These are phyloP conservation scores for Alternaria dauci DNA, from an alignment of 2,329 filamentous ascomycete species.

Conservation along the genomic window DNA sequence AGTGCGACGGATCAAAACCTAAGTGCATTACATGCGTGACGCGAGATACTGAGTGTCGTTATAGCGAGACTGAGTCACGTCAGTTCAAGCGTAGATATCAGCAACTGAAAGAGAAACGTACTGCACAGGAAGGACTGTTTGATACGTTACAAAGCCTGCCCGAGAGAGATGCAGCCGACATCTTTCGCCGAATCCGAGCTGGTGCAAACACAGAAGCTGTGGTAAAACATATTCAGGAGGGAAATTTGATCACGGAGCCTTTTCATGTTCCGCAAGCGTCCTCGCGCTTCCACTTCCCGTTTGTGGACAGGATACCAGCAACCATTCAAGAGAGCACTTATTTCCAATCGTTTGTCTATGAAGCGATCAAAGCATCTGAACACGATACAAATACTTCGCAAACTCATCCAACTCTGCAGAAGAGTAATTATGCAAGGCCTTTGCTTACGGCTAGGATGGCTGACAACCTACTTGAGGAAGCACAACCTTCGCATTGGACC, in stretches of 20 bases:
- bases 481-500: slow-evolving; percentile 28
- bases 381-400: neutral
- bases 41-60: slow-evolving; percentile 15
- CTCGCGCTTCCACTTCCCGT: slow-evolving; percentile 28
- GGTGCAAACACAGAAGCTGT: slow-evolving; percentile 23
- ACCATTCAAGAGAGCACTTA: slow-evolving; percentile 17
- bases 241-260: slow-evolving; percentile 22
- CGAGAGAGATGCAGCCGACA: slow-evolving; percentile 18
- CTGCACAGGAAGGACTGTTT: slow-evolving; percentile 23
- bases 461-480: slow-evolving; percentile 24
- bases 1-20: slow-evolving; percentile 20
- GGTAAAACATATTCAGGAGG: slow-evolving; percentile 20
- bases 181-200: slow-evolving; percentile 25
- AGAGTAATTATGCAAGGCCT: slow-evolving; percentile 25
- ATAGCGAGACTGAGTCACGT: slow-evolving; percentile 11
- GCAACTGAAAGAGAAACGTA: slow-evolving; percentile 12
- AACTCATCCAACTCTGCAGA: neutral
- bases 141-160: slow-evolving; percentile 16
- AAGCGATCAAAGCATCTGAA: slow-evolving; percentile 8
- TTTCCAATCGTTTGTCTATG: slow-evolving; percentile 18
- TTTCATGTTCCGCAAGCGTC: slow-evolving; percentile 21
- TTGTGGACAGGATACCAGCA: slow-evolving; percentile 13
- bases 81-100: slow-evolving; percentile 17
- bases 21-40: slow-evolving; percentile 15
- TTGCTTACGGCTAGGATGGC: slow-evolving; percentile 27